Base-by-base conservation (phyloP, 176 grass and related monocot species). In the Raddia distichophylla region DNA sequence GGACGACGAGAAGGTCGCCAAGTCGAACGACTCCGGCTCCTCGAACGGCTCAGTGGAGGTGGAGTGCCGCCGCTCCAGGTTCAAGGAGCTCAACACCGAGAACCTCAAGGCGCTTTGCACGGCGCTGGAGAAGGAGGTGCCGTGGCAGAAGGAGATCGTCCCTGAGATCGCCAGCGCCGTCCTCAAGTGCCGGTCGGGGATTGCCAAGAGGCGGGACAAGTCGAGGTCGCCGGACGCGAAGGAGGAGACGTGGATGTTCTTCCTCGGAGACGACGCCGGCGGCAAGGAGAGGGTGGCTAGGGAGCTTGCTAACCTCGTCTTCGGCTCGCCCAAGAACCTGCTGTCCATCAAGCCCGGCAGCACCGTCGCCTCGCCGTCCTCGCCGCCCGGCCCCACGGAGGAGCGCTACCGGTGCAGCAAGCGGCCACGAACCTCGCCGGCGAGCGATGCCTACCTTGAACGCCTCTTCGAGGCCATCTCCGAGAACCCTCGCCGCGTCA, bases 221-320 rank as follows among this genome's bases (percentile, higher is more conserved):
- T 84, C 85, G 62, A 75, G 69, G 78, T 66, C 75, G 48, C 13
- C 57, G 63, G 82, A 80, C 3, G 76, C 79, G 1, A 97, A 97
- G 89, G 91, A 94, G 76, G 92, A 94, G 74, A 94, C 95, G 14
- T 98, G 95, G 95, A 70, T 98, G 80, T 85, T 98, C 74, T 98
- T 98, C 74, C 78, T 87, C 74, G 95, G 95, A 3, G 83, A 48
- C 62, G 95, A 98, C 50, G 50, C 52, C 5, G 40, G 87, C 9
- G 95, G 95, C 69, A 98, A 98, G 70, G 78, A 85, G 74, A 93
- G n/a, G 79, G 85, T 94, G 16, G 90, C 88, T 12, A 86, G 90
- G 75, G 90, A 91, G 88, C 80, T 98, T 16, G 95, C 92, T 27
- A 91, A 20, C 60, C 90, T 98, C 40, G 90, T 98, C 53, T 98